Conservation (phyloP, 2,329 filamentous ascomycete species). For the Moelleriella libera region DNA sequence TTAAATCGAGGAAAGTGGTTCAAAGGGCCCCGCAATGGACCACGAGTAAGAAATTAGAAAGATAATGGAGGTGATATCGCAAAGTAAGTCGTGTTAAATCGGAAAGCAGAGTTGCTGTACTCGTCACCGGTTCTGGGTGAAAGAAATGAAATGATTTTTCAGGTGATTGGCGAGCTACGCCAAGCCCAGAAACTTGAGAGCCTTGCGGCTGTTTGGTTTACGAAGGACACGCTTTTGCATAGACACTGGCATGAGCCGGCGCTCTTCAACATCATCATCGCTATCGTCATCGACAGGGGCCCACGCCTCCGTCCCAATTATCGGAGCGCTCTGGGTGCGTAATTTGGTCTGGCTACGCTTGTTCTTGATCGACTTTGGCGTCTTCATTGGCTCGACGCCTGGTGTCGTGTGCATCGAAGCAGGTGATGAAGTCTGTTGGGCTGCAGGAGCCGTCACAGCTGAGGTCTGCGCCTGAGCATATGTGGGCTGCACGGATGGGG, state of each 20-base stretch:
- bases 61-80: too few relatives aligned
- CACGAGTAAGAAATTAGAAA: too few relatives aligned
- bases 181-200: conserved; percentile 38
- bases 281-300: conserved; percentile 23
- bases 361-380: conserved; percentile 15
- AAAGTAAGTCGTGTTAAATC: too few relatives aligned
- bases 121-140: not conserved
- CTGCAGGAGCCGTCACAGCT: not conserved
- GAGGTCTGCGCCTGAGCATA: conserved; percentile 7
- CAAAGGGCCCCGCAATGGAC: too few relatives aligned
- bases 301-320: conserved; percentile 15
- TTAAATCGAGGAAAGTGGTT: too few relatives aligned
- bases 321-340: conserved; percentile 7
- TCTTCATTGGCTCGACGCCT: conserved; percentile 10
- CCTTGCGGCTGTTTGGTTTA: conserved; percentile 33
- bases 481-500: conserved; percentile 12
- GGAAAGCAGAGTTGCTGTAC: too few relatives aligned
- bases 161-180: conserved; percentile 14
- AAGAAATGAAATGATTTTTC: not conserved
- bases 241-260: conserved; percentile 37
- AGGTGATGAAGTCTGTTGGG: conserved; percentile 3
- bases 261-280: conserved; percentile 32
- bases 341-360: conserved; percentile 15
- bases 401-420: conserved; percentile 5
- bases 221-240: conserved; percentile 18